Percentiles rank a stretch among this genome's conserved stretches.
These are phyloP conservation scores for Lepiota brunneoincarnata DNA, from an alignment of 768 basidiomycete genomes.

Conservation along the genomic window DNA sequence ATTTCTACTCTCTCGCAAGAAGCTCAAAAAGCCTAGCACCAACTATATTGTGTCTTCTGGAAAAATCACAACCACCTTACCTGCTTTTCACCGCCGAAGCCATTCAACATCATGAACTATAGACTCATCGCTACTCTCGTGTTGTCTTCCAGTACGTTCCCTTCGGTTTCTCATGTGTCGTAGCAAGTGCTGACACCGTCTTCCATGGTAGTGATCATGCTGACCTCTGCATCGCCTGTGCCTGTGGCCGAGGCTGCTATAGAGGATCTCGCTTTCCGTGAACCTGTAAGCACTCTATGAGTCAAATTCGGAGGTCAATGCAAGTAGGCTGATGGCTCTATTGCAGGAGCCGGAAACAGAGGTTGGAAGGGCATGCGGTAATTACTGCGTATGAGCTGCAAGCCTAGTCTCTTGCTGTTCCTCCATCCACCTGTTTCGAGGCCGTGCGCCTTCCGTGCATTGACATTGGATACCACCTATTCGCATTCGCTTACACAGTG, in stretches of 20 bases:
- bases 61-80: no score
- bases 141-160: conserved; percentile 5
- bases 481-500: not conserved
- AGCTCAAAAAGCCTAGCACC: no score
- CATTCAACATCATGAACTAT: not conserved
- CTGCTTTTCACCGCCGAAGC: no score
- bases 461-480: not conserved
- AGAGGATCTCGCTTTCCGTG: conserved; percentile 1
- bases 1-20: no score
- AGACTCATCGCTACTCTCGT: not conserved
- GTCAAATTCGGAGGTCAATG: not conserved
- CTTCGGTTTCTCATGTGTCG: not conserved
- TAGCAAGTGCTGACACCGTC: not conserved
- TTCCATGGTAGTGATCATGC: not conserved
- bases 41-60: no score
- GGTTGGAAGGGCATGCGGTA: conserved; percentile 3
- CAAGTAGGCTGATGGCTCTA: not conserved
- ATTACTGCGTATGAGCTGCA: not conserved
- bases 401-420: no score
- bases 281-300: not conserved
- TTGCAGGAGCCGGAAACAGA: not conserved
- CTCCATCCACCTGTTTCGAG: not conserved
- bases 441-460: not conserved
- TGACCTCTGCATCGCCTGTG: conserved; percentile 1
- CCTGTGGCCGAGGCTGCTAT: not conserved